phyloP scores from a whole-genome alignment of 179 eudicot genomes.

The Heliamphora pulchella region DNA sequence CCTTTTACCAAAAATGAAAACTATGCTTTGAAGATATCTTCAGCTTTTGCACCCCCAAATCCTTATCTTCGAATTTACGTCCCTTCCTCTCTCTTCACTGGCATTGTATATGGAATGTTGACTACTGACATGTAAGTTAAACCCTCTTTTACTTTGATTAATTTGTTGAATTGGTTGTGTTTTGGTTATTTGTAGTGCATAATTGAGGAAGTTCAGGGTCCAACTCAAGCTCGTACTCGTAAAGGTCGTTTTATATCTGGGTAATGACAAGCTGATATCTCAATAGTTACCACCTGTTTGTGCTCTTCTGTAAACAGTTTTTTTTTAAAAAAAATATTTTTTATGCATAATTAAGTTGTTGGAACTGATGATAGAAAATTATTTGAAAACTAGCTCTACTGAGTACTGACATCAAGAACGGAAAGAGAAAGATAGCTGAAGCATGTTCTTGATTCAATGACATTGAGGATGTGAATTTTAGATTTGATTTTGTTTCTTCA shows the following conservation, averaged over 20 bases:
- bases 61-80: not conserved
- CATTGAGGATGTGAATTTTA: not conserved
- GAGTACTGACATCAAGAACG: not conserved
- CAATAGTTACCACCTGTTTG: constrained; percentile 6
- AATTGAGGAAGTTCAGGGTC: constrained; percentile 98
- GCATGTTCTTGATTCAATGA: not conserved
- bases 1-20: not conserved
- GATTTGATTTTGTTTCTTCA: not conserved
- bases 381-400: not conserved
- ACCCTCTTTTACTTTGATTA: not conserved
- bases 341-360: constrained; percentile 7
- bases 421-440: not conserved
- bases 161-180: not conserved
- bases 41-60: not conserved
- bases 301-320: not conserved
- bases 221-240: constrained; percentile 88
- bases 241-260: constrained; percentile 97
- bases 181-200: constrained; percentile 52
- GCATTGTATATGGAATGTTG: not conserved
- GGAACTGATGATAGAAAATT: not conserved
- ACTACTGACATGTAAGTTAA: not conserved
- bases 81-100: not conserved
- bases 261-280: constrained; percentile 36
- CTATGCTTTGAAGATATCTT: not conserved
- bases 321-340: not conserved